Evolutionary conservation across 805 yeast species (phyloP).

Genomic region (Pichia scutulata): DNA sequence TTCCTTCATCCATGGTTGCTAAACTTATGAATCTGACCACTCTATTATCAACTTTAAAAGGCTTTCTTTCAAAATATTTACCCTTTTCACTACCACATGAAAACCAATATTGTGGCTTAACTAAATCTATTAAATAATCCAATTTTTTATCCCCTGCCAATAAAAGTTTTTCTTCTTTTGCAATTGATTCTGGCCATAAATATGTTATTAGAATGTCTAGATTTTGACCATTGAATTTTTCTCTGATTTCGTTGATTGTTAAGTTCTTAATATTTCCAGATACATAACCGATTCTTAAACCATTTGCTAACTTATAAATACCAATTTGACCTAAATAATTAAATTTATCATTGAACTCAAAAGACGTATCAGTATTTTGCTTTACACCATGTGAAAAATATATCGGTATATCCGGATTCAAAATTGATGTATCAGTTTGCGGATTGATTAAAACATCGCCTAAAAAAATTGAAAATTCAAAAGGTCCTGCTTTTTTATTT

Average conservation of each 20-base stretch:
- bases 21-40: constrained; percentile 60
- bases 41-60: constrained; percentile 36
- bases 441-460: constrained; percentile 35
- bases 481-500: constrained; percentile 57
- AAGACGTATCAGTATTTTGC: background rate
- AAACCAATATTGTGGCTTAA: constrained; percentile 64
- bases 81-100: constrained; percentile 44
- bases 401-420: constrained; percentile 11
- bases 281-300: constrained; percentile 41
- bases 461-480: constrained; percentile 44
- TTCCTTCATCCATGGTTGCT: constrained; percentile 47
- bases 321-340: constrained; percentile 30
- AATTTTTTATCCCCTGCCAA: constrained; percentile 39
- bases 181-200: constrained; percentile 53
- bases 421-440: constrained; percentile 7
- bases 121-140: constrained; percentile 37
- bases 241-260: constrained; percentile 10
- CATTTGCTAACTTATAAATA: constrained; percentile 34
- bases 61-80: constrained; percentile 44
- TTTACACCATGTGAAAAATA: constrained; percentile 21
- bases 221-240: constrained; percentile 17
- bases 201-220: constrained; percentile 50
- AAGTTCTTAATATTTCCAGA: constrained; percentile 29
- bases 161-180: constrained; percentile 35
- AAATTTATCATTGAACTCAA: constrained; percentile 19